Percentiles rank a stretch among this genome's conserved stretches.
These are phyloP conservation scores for Conoideocrella luteorostrata DNA, from an alignment of 2,329 filamentous ascomycete genomes.

Conservation along the genomic window DNA sequence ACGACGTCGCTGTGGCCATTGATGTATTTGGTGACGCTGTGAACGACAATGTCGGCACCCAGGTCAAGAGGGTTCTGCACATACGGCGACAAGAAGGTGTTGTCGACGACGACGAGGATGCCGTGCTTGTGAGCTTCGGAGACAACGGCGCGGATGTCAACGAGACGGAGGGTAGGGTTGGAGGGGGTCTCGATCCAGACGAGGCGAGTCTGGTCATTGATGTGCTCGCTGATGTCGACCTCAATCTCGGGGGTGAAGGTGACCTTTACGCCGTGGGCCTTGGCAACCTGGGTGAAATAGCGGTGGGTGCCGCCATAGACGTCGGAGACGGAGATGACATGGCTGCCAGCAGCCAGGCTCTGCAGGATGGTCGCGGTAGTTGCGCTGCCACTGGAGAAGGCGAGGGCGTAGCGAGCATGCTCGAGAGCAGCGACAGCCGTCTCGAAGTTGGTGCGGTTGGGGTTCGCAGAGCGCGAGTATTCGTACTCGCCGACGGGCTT, in stretches of 20 bases:
- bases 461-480: slow-evolving; percentile 90
- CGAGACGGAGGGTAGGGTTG: slow-evolving; percentile 87
- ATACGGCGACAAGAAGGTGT: slow-evolving; percentile 95
- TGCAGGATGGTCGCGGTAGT: slow-evolving; percentile 92
- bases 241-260: slow-evolving; percentile 93
- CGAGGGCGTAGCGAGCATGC: slow-evolving; percentile 84
- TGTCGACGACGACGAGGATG: slow-evolving; percentile 96
- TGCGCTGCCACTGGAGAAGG: slow-evolving; percentile 89
- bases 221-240: slow-evolving; percentile 76
- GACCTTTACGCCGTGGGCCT: slow-evolving; percentile 87
- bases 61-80: slow-evolving; percentile 93
- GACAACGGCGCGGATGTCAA: slow-evolving; percentile 85
- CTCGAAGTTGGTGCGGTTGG: slow-evolving; percentile 94
- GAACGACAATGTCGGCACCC: slow-evolving; percentile 93
- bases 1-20: slow-evolving; percentile 96
- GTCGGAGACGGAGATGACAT: slow-evolving; percentile 94
- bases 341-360: slow-evolving; percentile 81
- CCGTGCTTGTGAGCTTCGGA: slow-evolving; percentile 79
- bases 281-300: slow-evolving; percentile 97
- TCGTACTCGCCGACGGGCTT: slow-evolving; percentile 84
- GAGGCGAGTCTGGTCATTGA: slow-evolving; percentile 82
- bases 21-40: slow-evolving; percentile 98
- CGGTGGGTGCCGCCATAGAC: slow-evolving; percentile 97
- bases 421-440: slow-evolving; percentile 85
- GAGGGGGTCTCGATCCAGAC: slow-evolving; percentile 94